phyloP scores from a whole-genome alignment of 768 basidiomycete genomes.

The Cubamyces sp. region DNA sequence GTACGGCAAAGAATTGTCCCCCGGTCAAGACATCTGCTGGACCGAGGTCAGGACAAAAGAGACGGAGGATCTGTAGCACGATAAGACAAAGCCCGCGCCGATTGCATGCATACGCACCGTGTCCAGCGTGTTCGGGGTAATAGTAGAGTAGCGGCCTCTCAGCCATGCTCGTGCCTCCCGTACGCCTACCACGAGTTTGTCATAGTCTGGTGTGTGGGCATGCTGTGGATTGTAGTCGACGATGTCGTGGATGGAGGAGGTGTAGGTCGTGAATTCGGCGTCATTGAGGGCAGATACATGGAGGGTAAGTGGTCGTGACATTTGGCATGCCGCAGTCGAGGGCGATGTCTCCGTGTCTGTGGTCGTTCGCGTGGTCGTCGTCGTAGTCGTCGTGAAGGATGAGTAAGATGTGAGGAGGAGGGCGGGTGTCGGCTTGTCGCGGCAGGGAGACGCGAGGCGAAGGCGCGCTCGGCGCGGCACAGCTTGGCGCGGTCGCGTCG shows the following conservation, averaged over 20 bases:
- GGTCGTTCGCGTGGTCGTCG: conserved; percentile 7
- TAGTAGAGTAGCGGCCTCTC: conserved; percentile 64
- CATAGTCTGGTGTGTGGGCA: conserved; percentile 54
- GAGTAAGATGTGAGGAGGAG: not conserved
- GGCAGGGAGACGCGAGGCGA: conserved; percentile 16
- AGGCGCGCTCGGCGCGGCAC: conserved; percentile 20
- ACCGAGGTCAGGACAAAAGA: conserved; percentile 61
- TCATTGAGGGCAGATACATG: conserved; percentile 80
- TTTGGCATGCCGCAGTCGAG: conserved; percentile 36
- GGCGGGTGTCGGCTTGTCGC: conserved; percentile 3
- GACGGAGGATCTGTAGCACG: conserved; percentile 57
- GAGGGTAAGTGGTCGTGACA: conserved; percentile 55
- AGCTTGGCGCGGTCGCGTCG: conserved; percentile 11
- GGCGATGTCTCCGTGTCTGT: not conserved
- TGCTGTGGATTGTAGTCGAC: conserved; percentile 29
- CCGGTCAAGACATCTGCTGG: conserved; percentile 59
- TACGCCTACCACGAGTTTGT: conserved; percentile 54
- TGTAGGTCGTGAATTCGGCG: conserved; percentile 71
- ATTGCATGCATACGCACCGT: conserved; percentile 45
- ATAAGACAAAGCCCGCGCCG: conserved; percentile 1
- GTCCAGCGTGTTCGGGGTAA: conserved; percentile 60
- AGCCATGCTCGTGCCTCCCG: conserved; percentile 80
- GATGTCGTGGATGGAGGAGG: conserved; percentile 53
- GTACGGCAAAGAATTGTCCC: conserved; percentile 77
- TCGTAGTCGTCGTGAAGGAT: not conserved